Evolutionary conservation across 139 green algal species (phyloP), one percentile per base, ranked within the genome.

Genomic region (Trebouxia sp.): DNA sequence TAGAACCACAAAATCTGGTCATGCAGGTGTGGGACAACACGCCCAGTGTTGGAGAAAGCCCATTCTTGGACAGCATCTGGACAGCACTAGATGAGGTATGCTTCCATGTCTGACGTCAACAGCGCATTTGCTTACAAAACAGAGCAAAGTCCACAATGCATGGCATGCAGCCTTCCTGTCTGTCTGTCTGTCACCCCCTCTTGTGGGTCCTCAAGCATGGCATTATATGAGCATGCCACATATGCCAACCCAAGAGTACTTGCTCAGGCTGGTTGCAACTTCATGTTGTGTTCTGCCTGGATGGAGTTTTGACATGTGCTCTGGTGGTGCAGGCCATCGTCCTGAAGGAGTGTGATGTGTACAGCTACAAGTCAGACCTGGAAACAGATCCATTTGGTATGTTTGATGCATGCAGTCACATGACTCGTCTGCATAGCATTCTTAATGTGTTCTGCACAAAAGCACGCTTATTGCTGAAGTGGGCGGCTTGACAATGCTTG

Each of bases 281-380:
- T 28, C 3, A 50, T 5, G 6, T 50, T 35, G n/a, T 69, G n/a
- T n/a, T n/a, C n/a, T n/a, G n/a, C n/a, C n/a, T n/a, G n/a, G n/a
- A n/a, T n/a, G n/a, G n/a, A n/a, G n/a, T n/a, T n/a, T n/a, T n/a
- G n/a, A n/a, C n/a, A n/a, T n/a, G n/a, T n/a, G n/a, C n/a, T n/a
- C n/a, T 37, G 6, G 22, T 15, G 17, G 5, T 77, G 47, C n/a
- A 79, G 45, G 72, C 72, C 43, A 80, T 51, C 38, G 76, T 83
- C 41, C 85, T 99, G 22, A 92, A 90, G 30, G 94, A 98, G 26
- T 98, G 94, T 75, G 95, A 98, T 55, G 94, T 99, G 74, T 99
- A 99, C 87, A 91, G 79, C 58, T 97, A 97, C 88, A 91, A 94
- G 80, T 92, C 88, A 20, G 94, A 97, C 82, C 50, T 90, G 45